phyloP scores from a whole-genome alignment of 1,139 yeast species.

The Meyerozyma carpophila region DNA sequence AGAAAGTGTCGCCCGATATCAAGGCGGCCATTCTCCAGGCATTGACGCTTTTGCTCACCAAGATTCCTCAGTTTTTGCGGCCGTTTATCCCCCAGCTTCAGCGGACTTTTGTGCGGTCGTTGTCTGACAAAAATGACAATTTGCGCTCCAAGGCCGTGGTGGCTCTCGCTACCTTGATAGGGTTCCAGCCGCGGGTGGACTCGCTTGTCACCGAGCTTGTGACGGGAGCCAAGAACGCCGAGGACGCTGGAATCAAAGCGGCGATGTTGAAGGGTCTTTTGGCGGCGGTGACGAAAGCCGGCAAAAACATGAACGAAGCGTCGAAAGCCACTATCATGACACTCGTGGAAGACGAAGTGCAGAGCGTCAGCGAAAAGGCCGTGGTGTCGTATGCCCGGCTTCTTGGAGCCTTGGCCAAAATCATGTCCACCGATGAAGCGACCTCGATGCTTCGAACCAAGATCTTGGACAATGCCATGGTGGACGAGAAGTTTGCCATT shows the following conservation, averaged over 20 bases:
- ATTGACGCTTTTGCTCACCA: slow-evolving; percentile 66
- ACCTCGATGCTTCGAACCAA: slow-evolving; percentile 52
- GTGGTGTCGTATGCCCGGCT: slow-evolving; percentile 75
- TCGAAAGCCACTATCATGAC: slow-evolving; percentile 67
- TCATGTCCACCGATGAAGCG: slow-evolving; percentile 64
- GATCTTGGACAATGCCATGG: slow-evolving; percentile 39
- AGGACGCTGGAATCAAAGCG: slow-evolving; percentile 62
- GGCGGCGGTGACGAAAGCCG: slow-evolving; percentile 80
- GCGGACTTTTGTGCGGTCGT: slow-evolving; percentile 90
- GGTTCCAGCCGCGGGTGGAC: slow-evolving; percentile 90
- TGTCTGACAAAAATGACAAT: slow-evolving; percentile 74
- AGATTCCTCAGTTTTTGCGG: slow-evolving; percentile 86
- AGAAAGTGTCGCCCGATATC: slow-evolving; percentile 82
- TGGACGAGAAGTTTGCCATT: slow-evolving; percentile 50
- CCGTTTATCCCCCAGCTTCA: slow-evolving; percentile 98
- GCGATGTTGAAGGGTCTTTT: slow-evolving; percentile 84
- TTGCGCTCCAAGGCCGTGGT: slow-evolving; percentile 83
- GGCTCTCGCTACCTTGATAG: slow-evolving; percentile 83
- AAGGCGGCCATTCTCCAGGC: slow-evolving; percentile 90
- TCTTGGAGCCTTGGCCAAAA: slow-evolving; percentile 71
- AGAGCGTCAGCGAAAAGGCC: slow-evolving; percentile 46
- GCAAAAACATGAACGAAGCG: slow-evolving; percentile 66
- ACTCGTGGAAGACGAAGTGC: slow-evolving; percentile 71
- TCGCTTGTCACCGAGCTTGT: slow-evolving; percentile 83
- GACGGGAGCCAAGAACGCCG: slow-evolving; percentile 61